Evolutionary conservation across 306 rosid species (phyloP), one percentile per base, ranked within the genome.

Genomic region (Luffa acutangula): DNA sequence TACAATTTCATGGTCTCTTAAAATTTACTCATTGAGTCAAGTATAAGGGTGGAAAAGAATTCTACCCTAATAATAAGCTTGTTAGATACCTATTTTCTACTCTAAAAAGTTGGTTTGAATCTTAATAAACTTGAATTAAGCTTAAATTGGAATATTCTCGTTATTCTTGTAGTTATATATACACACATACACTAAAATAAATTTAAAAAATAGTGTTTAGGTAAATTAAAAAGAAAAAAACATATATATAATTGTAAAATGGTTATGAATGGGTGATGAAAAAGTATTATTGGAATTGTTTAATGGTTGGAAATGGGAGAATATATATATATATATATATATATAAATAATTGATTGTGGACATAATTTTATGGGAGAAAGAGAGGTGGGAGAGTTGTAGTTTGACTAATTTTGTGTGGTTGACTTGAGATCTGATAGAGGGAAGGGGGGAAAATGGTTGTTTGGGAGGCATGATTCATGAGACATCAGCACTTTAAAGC

Each of bases 401-500:
- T 69, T 69, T 69, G 75, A 69, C 75, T 69, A 69, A 42, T 69
- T 18, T n/a, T 9, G 18, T n/a, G 11, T 13, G 39, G 58, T 25
- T 25, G 77, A 72, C 77, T 46, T 43, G 60, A 73, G 78, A 71
- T 71, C 20, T 71, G 77, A 46, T 45, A 46, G 20, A 7, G 14
- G 12, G 78, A 33, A 31, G 60, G 41, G 41, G 6, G 9, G 11
- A 21, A 46, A 20, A 31, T 48, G 87, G 82, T 36, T 75, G 83
- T 64, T 78, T 66, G 7, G 57, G 88, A 84, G 82, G 95, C 87
- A 84, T 90, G 93, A 93, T 90, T 78, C 87, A 81, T 77, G 84
- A 85, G 90, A 93, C 96, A 89, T 45, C 82, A 85, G 85, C 97
- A 89, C 69, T 46, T 57, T 52, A 87, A 84, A 85, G 45, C 86